These are phyloP conservation scores for Larix kaempferi DNA, from an alignment of 75 land plant genomes.

Conservation along the genomic window DNA sequence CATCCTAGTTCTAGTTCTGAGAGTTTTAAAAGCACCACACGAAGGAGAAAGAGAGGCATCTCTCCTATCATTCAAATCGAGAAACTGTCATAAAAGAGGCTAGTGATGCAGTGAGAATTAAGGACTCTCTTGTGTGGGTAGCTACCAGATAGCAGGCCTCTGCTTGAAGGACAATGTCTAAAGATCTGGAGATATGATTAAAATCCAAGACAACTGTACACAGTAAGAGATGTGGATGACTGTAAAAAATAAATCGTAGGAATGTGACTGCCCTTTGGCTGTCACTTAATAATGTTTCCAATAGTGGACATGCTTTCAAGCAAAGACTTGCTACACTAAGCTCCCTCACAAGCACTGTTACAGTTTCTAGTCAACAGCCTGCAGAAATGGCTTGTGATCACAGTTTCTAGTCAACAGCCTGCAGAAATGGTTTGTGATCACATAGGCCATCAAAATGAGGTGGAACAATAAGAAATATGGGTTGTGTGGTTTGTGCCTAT, in stretches of 20 bases:
- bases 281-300: background rate
- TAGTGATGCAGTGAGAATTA: no score
- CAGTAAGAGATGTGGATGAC: background rate
- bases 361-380: background rate
- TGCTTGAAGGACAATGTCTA: background rate
- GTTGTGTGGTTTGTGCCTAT: background rate
- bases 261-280: background rate
- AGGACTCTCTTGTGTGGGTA: no score
- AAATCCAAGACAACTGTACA: background rate
- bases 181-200: background rate
- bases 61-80: no score
- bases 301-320: background rate
- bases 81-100: no score
- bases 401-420: background rate
- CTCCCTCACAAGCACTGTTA: background rate
- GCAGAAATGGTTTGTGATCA: background rate
- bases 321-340: background rate
- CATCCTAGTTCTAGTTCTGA: no score
- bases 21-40: no score
- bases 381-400: background rate
- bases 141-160: background rate
- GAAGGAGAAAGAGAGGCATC: no score
- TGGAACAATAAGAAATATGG: background rate
- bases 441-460: background rate
- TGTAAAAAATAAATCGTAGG: background rate